Evolutionary conservation across 73 alveolate species (phyloP).

Genomic region (Stentor roeselii): DNA sequence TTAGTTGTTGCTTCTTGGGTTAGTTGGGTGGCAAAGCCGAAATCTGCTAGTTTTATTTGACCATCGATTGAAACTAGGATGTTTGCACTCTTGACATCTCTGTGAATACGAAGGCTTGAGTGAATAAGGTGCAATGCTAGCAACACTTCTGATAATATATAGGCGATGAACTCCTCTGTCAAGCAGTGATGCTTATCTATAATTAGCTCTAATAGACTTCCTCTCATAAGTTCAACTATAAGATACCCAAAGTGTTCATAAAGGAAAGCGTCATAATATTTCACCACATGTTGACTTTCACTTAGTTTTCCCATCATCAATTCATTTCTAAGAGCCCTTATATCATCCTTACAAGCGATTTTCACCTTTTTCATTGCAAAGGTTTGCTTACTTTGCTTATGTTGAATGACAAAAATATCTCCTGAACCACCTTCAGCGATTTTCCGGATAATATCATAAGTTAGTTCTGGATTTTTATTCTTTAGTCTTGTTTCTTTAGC

Average conservation of each 20-base stretch:
- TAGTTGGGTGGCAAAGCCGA: conserved; percentile 76
- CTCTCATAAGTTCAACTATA: conserved; percentile 5
- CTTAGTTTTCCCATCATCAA: not conserved
- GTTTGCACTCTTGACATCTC: conserved; percentile 88
- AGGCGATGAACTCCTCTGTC: not conserved
- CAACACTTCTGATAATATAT: not conserved
- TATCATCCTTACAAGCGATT: too few relatives aligned
- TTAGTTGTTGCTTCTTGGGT: conserved; percentile 57
- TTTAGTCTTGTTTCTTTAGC: too few relatives aligned
- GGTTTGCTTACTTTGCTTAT: not conserved
- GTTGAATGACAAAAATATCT: not conserved
- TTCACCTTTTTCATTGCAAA: not conserved
- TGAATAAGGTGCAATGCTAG: not conserved
- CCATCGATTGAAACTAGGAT: conserved; percentile 74
- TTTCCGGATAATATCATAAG: not conserved
- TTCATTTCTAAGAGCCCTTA: not conserved
- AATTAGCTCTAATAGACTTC: not conserved
- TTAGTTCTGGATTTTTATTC: not conserved
- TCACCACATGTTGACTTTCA: not conserved
- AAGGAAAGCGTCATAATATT: not conserved
- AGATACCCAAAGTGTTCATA: too few relatives aligned
- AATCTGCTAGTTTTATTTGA: conserved; percentile 73
- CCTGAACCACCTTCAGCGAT: conserved; percentile 5
- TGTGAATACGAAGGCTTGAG: conserved; percentile 45
- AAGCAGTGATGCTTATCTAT: not conserved